Evolutionary conservation across 352 stramenopile genomes (phyloP).

Genomic region (Phytophthora quininea): DNA sequence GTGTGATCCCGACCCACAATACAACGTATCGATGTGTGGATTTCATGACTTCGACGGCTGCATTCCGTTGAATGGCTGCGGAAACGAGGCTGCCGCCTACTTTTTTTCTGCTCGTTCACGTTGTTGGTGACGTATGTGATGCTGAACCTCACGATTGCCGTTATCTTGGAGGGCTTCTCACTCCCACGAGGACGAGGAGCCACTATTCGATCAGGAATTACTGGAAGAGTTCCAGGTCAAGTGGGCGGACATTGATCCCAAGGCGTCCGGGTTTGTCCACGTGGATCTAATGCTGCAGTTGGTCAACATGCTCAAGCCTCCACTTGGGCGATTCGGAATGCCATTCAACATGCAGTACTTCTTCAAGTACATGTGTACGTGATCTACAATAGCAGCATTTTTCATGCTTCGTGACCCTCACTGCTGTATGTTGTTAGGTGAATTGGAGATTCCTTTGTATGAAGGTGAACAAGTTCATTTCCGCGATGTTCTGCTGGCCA

Average conservation of each 20-base stretch:
- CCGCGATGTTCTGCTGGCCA: slow-evolving; percentile 79
- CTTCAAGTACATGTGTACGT: too few relatives aligned
- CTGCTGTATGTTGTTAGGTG: slow-evolving; percentile 32
- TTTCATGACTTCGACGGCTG: slow-evolving; percentile 70
- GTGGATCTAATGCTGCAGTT: slow-evolving; percentile 70
- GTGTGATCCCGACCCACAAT: slow-evolving; percentile 70
- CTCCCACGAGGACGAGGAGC: slow-evolving; percentile 86
- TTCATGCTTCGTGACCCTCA: slow-evolving; percentile 11
- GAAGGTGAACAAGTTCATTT: slow-evolving; percentile 85
- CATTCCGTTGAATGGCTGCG: slow-evolving; percentile 79
- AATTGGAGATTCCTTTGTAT: slow-evolving; percentile 78
- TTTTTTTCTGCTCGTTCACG: slow-evolving; percentile 89
- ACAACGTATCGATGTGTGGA: slow-evolving; percentile 70
- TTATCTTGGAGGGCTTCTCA: slow-evolving; percentile 93
- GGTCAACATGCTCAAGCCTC: slow-evolving; percentile 72
- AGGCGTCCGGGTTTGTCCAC: slow-evolving; percentile 85
- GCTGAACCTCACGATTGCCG: slow-evolving; percentile 95
- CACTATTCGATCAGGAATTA: slow-evolving; percentile 83
- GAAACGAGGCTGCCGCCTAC: slow-evolving; percentile 53
- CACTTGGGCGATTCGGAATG: slow-evolving; percentile 57
- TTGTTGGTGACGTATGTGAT: slow-evolving; percentile 93
- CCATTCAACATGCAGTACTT: too few relatives aligned
- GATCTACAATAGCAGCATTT: too few relatives aligned
- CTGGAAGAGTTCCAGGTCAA: slow-evolving; percentile 87
- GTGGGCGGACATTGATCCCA: slow-evolving; percentile 88